These are phyloP conservation scores for Whalleya microplaca DNA, from an alignment of 2,329 filamentous ascomycete species.

Conservation along the genomic window DNA sequence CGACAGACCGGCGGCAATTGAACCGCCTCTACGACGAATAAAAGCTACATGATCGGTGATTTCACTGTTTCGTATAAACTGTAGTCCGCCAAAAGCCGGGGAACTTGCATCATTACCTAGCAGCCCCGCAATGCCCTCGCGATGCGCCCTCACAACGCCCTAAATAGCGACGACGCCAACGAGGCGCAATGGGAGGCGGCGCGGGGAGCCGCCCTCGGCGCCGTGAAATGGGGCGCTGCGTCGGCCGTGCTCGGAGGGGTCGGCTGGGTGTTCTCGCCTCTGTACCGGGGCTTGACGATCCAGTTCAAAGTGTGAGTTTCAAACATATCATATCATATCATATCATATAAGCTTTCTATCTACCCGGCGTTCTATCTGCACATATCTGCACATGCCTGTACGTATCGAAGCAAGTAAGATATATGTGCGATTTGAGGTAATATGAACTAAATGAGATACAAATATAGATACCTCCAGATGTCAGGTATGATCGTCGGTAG, in stretches of 20 bases:
- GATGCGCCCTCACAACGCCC: slow-evolving; percentile 58
- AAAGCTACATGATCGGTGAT: too few relatives aligned
- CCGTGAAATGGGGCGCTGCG: slow-evolving; percentile 73
- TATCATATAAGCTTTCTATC: too few relatives aligned
- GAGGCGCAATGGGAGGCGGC: slow-evolving; percentile 73
- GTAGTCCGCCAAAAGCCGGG: too few relatives aligned
- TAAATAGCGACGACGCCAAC: slow-evolving; percentile 68
- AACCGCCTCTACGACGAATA: too few relatives aligned
- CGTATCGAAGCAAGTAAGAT: too few relatives aligned
- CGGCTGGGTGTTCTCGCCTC: slow-evolving; percentile 67
- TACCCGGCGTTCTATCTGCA: background rate
- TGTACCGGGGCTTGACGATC: slow-evolving; percentile 73
- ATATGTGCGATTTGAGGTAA: too few relatives aligned
- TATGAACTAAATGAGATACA: background rate
- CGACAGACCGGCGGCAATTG: background rate
- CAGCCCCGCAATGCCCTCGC: slow-evolving; percentile 5
- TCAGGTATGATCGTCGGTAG: slow-evolving; percentile 81
- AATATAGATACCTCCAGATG: slow-evolving; percentile 75
- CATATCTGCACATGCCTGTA: background rate
- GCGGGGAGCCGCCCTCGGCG: slow-evolving; percentile 68
- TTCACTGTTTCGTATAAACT: too few relatives aligned
- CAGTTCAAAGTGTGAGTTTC: slow-evolving; percentile 76
- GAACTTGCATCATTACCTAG: too few relatives aligned
- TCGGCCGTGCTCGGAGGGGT: slow-evolving; percentile 64
- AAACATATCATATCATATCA: too few relatives aligned